Percentiles rank a stretch among this genome's conserved stretches.
These are phyloP conservation scores for Ramaria rubella DNA, from an alignment of 768 basidiomycete genomes.

Conservation along the genomic window DNA sequence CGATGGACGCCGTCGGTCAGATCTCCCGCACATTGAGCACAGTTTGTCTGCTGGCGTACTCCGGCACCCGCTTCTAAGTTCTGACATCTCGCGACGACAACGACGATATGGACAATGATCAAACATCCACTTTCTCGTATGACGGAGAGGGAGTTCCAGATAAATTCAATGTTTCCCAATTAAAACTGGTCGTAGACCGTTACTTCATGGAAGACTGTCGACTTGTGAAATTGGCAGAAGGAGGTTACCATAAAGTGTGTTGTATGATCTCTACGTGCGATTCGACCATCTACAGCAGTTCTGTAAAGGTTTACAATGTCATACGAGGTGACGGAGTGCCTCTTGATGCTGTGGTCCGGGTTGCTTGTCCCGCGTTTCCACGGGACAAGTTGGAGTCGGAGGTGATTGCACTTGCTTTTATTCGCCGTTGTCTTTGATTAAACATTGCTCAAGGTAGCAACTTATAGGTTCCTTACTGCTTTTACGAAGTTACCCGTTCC, in stretches of 20 bases:
- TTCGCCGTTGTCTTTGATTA: neutral
- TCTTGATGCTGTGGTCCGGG: slow-evolving; percentile 11
- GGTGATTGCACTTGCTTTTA: neutral
- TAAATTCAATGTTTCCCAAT: neutral
- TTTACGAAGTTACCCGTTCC: slow-evolving; percentile 16
- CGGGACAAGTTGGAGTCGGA: slow-evolving; percentile 20
- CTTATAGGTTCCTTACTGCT: slow-evolving; percentile 14
- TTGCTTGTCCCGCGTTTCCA: slow-evolving; percentile 17
- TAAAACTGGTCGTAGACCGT: too few species aligned
- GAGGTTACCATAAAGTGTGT: neutral
- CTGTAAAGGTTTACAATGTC: neutral
- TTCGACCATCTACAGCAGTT: too few species aligned
- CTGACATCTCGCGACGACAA: too few species aligned
- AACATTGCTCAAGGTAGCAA: slow-evolving; percentile 14
- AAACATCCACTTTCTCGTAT: neutral
- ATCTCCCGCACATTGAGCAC: too few species aligned
- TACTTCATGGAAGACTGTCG: neutral
- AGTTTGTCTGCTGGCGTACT: too few species aligned
- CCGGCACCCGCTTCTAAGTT: too few species aligned
- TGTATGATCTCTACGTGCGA: too few species aligned
- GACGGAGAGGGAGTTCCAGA: neutral
- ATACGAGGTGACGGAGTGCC: neutral
- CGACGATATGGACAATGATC: neutral
- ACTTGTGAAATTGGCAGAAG: neutral
- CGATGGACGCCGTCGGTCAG: too few species aligned